These are phyloP conservation scores for Candida rishiriensis DNA, from an alignment of 805 yeast genomes.

Conservation along the genomic window DNA sequence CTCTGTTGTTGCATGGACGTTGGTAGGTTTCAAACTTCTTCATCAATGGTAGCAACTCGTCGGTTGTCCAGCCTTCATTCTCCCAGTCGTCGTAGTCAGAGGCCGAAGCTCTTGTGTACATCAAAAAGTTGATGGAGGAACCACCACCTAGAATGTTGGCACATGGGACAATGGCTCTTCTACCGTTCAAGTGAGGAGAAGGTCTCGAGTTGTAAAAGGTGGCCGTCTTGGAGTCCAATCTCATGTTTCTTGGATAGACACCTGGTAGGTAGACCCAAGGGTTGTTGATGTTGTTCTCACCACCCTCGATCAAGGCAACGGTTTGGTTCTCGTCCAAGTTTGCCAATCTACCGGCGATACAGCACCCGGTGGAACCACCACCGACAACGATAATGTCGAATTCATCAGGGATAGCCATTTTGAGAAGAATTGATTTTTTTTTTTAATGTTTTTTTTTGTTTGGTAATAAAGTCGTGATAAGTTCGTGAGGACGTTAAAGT, in stretches of 20 bases:
- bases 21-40: conserved; percentile 27
- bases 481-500: neutral
- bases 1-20: conserved; percentile 27
- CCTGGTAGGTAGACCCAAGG: conserved; percentile 30
- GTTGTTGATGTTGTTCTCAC: conserved; percentile 28
- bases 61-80: conserved; percentile 26
- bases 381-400: conserved; percentile 27
- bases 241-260: conserved; percentile 29
- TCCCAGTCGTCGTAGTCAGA: conserved; percentile 30
- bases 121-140: conserved; percentile 28
- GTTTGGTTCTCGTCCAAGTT: conserved; percentile 24
- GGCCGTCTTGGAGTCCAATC: conserved; percentile 28
- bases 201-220: conserved; percentile 26
- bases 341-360: conserved; percentile 26
- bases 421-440: neutral
- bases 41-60: conserved; percentile 26
- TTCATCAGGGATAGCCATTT: conserved; percentile 27
- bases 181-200: conserved; percentile 25
- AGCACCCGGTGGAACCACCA: conserved; percentile 28
- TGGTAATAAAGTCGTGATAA: neutral
- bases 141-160: conserved; percentile 29
- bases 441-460: neutral
- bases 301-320: conserved; percentile 26
- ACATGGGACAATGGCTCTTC: conserved; percentile 28
- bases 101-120: conserved; percentile 30